These are phyloP conservation scores for Phanerochaete sordida DNA, from an alignment of 768 basidiomycete genomes.

Conservation along the genomic window DNA sequence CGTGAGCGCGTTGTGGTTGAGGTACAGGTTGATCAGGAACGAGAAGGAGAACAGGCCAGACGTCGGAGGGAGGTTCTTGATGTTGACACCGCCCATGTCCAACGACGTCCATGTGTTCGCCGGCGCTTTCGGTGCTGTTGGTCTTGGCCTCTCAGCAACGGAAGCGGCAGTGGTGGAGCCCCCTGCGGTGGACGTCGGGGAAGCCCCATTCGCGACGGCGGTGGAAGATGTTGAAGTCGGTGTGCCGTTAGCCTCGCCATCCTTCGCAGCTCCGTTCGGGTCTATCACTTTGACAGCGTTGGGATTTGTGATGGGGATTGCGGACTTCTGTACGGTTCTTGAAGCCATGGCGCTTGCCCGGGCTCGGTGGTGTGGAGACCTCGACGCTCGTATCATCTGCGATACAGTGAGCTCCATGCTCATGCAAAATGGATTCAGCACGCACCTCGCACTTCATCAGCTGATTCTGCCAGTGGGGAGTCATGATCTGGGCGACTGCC, in stretches of 20 bases:
- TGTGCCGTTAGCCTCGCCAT: constrained; percentile 17
- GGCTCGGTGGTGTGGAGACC: constrained; percentile 91
- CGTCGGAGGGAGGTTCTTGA: constrained; percentile 82
- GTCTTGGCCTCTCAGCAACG: constrained; percentile 61
- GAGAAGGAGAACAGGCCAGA: constrained; percentile 81
- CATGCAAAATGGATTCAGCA: constrained; percentile 24
- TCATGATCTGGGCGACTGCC: constrained; percentile 55
- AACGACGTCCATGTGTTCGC: constrained; percentile 85
- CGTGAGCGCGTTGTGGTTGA: constrained; percentile 89
- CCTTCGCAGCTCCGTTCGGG: constrained; percentile 28
- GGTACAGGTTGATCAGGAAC: constrained; percentile 93
- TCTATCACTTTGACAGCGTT: constrained; percentile 58
- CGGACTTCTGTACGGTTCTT: constrained; percentile 79
- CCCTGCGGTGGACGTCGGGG: constrained; percentile 34
- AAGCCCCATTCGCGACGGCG: constrained; percentile 27
- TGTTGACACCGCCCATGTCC: constrained; percentile 93
- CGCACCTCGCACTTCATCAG: constrained; percentile 88
- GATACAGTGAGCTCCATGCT: neutral
- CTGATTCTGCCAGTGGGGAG: constrained; percentile 91
- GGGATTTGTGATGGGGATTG: constrained; percentile 90
- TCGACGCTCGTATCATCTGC: constrained; percentile 80
- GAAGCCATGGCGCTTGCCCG: constrained; percentile 94
- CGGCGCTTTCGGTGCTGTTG: constrained; percentile 60
- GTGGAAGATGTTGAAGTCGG: constrained; percentile 9
- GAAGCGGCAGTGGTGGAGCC: constrained; percentile 78